A percentile compares a stretch with the other conserved stretches of the same genome.
phyloP scores from a whole-genome alignment of 352 stramenopile species.

The Thalassiosira mediterranea region DNA sequence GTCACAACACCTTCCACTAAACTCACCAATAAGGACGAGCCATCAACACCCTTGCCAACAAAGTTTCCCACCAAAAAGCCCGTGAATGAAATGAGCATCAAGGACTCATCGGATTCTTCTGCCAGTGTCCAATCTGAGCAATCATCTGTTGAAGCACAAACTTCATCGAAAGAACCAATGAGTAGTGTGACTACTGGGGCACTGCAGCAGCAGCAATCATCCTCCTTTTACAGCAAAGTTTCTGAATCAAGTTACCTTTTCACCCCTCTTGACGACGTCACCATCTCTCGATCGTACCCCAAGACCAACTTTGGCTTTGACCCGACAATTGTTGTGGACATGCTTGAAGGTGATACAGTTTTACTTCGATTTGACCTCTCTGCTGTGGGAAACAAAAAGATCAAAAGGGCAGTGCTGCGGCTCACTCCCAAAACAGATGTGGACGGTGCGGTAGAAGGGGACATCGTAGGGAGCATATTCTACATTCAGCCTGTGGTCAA shows the following conservation, averaged over 20 bases:
- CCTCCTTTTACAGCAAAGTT: conserved; percentile 8
- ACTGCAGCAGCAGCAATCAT: background rate
- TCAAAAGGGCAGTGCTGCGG: conserved; percentile 24
- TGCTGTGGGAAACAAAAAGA: conserved; percentile 1
- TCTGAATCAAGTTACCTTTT: conserved; percentile 22
- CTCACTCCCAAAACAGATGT: conserved; percentile 11
- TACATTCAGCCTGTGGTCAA: conserved; percentile 29
- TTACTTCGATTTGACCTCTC: conserved; percentile 39
- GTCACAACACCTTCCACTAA: background rate
- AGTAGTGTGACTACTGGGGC: background rate
- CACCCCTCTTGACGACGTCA: conserved; percentile 22
- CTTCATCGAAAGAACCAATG: background rate
- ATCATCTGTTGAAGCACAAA: background rate
- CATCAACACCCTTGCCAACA: background rate
- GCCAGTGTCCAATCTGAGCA: too few species aligned
- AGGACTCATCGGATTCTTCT: too few species aligned
- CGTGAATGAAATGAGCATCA: background rate
- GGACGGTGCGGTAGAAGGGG: conserved; percentile 7
- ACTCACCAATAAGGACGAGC: background rate
- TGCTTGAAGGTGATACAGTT: conserved; percentile 18
- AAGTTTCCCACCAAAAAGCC: background rate
- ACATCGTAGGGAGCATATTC: conserved; percentile 6
- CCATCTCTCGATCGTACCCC: conserved; percentile 15
- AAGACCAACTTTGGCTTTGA: conserved; percentile 21
- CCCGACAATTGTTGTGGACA: conserved; percentile 16